Base-by-base conservation (phyloP, 2,329 filamentous ascomycete species). In the Pestalotiopsis sp. region DNA sequence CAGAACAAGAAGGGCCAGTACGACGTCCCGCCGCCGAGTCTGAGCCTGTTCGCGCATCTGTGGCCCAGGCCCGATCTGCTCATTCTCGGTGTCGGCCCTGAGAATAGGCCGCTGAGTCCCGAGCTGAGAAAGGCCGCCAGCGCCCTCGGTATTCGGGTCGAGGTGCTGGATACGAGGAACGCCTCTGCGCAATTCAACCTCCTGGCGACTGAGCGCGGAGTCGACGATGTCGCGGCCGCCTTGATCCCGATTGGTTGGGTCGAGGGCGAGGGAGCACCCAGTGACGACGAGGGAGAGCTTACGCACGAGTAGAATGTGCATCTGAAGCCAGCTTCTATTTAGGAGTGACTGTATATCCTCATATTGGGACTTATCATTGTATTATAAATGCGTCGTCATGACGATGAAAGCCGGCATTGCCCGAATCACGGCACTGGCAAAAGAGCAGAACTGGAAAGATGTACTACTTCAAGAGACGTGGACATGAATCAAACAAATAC, bases 101-200 rank as follows among this genome's bases (percentile, higher is more conserved):
- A 87, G 23, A 93, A 96, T 65, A 83, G 90, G 64, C 94, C 94
- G 0, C 81, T 98, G 7, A 93, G 92, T 68, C 92, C 93, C 0
- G 86, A 90, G 73, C 93, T 94, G 58, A 90, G 92, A 74, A 86
- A 85, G 69, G 86, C 90, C 74, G 89, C 99, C 68, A 92, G 91
- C 71, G 87, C 88, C 38, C 81, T 98, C 57, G 96, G 96, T 0
- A 92, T 98, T 74, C 86, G 94, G 68, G 86, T 98, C 4, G 96
- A 99, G 76, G 87, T 98, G 3, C 87, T 95, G 76, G 96, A 98
- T 81, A 98, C 96, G 39, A 86, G 94, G 71, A 98, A 98, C 81
- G 96, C 96, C 9, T 94, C 95, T 1, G 92, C 95, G 41, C 94
- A 98, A 79, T 99, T 96, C 80, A 99, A 99, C 78, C 79, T 99